phyloP scores from a whole-genome alignment of 495 filamentous ascomycete genomes.

The Penicillium waksmanii region DNA sequence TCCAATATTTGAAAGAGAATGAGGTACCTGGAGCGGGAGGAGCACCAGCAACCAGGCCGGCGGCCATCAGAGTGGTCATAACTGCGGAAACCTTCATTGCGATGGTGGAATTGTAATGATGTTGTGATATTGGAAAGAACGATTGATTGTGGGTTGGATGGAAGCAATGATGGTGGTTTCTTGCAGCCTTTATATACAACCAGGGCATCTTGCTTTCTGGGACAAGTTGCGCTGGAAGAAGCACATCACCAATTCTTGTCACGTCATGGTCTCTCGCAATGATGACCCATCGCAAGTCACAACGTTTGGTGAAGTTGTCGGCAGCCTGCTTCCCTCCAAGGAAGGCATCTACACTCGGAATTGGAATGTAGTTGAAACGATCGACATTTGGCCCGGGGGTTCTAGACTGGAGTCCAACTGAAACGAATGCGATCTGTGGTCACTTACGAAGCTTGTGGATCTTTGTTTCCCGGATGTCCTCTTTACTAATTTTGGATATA shows the following conservation, averaged over 20 bases:
- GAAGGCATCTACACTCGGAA: background rate
- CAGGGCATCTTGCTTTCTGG: background rate
- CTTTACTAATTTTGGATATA: too few relatives aligned
- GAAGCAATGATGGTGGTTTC: background rate
- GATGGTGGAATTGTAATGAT: background rate
- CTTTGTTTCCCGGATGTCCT: background rate
- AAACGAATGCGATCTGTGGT: background rate
- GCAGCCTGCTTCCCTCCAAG: background rate
- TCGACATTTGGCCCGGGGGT: background rate
- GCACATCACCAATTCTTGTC: background rate
- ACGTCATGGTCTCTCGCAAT: background rate
- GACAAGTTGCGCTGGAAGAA: background rate
- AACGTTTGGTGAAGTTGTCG: background rate
- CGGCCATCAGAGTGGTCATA: conserved; percentile 22
- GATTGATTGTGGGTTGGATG: conserved; percentile 3
- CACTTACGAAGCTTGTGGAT: conserved; percentile 3
- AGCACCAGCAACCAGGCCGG: conserved; percentile 23
- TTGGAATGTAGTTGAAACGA: background rate
- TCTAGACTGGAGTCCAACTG: background rate
- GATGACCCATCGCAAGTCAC: background rate
- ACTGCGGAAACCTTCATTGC: conserved; percentile 21
- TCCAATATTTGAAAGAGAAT: background rate
- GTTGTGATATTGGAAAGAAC: conserved; percentile 1
- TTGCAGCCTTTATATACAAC: background rate
- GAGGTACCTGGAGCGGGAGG: conserved; percentile 21